Evolutionary conservation across 2,329 filamentous ascomycete genomes (phyloP).

Genomic region (Ampelomyces quisqualis): DNA sequence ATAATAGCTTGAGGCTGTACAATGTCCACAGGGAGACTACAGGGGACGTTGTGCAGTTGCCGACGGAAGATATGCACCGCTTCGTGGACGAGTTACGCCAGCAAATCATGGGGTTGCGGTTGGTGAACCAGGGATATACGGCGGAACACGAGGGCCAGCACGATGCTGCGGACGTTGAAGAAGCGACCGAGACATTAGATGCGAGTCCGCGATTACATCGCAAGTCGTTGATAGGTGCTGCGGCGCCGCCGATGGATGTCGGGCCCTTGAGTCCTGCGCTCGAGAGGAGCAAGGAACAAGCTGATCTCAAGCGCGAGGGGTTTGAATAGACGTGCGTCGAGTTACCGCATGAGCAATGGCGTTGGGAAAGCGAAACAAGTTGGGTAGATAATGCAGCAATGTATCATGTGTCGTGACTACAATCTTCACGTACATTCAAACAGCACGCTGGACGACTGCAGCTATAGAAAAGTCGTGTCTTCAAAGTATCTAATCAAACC

Average conservation of each 20-base stretch:
- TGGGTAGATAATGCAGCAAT: constrained; percentile 4
- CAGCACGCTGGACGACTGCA: too few species aligned
- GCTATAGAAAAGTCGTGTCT: too few species aligned
- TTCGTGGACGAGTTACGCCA: constrained; percentile 70
- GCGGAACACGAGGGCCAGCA: constrained; percentile 31
- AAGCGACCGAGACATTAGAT: constrained; percentile 42
- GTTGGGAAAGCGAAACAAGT: background rate
- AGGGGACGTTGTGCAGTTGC: too few species aligned
- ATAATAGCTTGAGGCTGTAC: constrained; percentile 63
- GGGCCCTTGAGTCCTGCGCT: constrained; percentile 34
- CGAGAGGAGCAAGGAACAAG: constrained; percentile 27
- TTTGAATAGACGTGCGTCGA: constrained; percentile 32
- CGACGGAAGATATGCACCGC: constrained; percentile 55
- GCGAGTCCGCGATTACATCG: constrained; percentile 42
- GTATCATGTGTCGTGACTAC: background rate
- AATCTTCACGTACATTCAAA: too few species aligned
- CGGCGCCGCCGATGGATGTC: constrained; percentile 27
- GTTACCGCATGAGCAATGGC: constrained; percentile 4
- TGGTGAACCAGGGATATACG: constrained; percentile 46
- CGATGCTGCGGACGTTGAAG: constrained; percentile 35
- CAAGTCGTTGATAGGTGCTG: constrained; percentile 46
- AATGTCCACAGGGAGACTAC: constrained; percentile 45
- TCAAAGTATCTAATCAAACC: constrained; percentile 7
- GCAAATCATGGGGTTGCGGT: constrained; percentile 53
- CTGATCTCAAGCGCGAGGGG: constrained; percentile 28